These are phyloP conservation scores for Pythium volutum DNA, from an alignment of 352 stramenopile genomes.

Conservation along the genomic window DNA sequence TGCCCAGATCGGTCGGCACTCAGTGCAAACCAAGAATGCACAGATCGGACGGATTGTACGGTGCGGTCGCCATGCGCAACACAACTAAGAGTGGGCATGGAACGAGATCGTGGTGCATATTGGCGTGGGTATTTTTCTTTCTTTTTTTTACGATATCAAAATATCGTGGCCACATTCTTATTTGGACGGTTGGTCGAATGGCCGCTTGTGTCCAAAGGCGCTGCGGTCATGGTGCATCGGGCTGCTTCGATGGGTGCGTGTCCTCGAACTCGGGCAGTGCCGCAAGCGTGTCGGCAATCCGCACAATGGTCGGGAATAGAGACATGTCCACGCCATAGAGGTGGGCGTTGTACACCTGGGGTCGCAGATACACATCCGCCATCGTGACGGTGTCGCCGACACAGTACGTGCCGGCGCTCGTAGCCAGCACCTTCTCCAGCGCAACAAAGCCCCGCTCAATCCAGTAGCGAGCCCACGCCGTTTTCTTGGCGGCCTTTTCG, in stretches of 20 bases:
- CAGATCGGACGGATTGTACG: too few species aligned
- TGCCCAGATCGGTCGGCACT: too few species aligned
- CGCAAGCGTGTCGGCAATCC: constrained; percentile 65
- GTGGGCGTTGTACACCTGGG: constrained; percentile 92
- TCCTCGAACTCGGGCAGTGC: constrained; percentile 78
- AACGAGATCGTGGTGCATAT: too few species aligned
- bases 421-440: constrained; percentile 65
- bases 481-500: constrained; percentile 42
- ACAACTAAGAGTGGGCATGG: too few species aligned
- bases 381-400: constrained; percentile 83
- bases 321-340: constrained; percentile 87
- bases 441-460: constrained; percentile 82
- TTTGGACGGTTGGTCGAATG: too few species aligned
- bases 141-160: too few species aligned
- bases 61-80: too few species aligned
- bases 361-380: constrained; percentile 88
- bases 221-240: constrained; percentile 59
- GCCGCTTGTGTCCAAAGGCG: too few species aligned
- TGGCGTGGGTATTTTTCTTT: too few species aligned
- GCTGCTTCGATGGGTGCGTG: constrained; percentile 77
- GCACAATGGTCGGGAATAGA: constrained; percentile 80
- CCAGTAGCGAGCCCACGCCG: constrained; percentile 60
- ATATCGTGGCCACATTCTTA: too few species aligned
- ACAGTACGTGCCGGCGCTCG: constrained; percentile 62
- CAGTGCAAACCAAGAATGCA: too few species aligned